Percentiles rank a stretch among this genome's conserved stretches.
Conservation (phyloP, 2,329 filamentous ascomycete genomes). For the Teratosphaeria zuluensis region DNA sequence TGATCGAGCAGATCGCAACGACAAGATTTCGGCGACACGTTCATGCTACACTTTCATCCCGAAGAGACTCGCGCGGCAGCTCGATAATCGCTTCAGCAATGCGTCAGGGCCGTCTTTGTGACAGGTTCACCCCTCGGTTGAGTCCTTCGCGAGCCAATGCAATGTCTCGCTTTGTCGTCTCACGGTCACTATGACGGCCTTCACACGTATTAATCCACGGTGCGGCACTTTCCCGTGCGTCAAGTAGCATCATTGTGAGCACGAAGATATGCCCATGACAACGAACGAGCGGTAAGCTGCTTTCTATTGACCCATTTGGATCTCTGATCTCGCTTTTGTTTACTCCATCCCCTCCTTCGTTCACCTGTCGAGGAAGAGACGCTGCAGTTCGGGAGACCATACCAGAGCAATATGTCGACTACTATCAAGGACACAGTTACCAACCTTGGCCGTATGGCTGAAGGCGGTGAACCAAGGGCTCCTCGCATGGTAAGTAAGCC, state of each 20-base stretch:
- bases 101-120: background rate
- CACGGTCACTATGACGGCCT: background rate
- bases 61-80: background rate
- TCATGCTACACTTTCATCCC: background rate
- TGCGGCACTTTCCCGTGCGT: background rate
- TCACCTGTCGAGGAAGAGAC: background rate
- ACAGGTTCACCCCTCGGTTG: background rate
- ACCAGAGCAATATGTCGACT: background rate
- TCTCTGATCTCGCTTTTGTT: background rate
- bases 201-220: background rate
- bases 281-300: background rate
- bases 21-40: background rate
- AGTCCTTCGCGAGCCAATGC: background rate
- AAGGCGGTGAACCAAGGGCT: background rate
- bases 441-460: background rate
- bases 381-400: background rate
- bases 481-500: background rate
- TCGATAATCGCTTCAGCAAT: background rate
- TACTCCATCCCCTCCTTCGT: background rate
- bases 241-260: background rate
- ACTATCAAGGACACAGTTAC: background rate
- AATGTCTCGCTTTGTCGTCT: background rate
- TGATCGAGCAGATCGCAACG: background rate
- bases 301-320: background rate
- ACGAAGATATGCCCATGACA: background rate